Conservation (phyloP, 169 alveolate species). For the Eimeria sp. region DNA sequence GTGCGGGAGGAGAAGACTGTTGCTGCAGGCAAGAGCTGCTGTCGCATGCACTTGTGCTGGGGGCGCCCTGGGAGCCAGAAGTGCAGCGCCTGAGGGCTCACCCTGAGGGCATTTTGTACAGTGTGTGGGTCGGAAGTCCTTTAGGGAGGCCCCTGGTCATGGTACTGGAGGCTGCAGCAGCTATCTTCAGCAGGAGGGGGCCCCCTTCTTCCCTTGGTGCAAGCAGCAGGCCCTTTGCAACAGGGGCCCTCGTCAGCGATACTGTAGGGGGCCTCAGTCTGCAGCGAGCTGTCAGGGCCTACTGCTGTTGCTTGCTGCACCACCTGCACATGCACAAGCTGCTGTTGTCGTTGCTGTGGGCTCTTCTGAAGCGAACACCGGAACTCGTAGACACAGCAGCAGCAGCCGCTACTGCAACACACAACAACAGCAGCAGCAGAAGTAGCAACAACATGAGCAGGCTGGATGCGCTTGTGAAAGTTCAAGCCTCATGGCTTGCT, state of each 20-base stretch:
- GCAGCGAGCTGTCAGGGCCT: conserved; percentile 60
- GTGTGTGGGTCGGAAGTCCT: background rate
- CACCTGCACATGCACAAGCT: conserved; percentile 79
- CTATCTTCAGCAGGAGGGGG: conserved; percentile 46
- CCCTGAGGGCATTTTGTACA: conserved; percentile 35
- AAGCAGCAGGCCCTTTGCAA: background rate
- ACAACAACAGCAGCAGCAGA: conserved; percentile 62
- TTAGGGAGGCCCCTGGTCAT: conserved; percentile 37
- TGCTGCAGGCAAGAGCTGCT: background rate
- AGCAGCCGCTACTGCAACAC: background rate
- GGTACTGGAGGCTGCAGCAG: conserved; percentile 65
- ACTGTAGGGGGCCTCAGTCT: conserved; percentile 69
- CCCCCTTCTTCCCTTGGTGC: conserved; percentile 2
- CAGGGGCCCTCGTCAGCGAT: conserved; percentile 56
- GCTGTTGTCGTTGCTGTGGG: conserved; percentile 36
- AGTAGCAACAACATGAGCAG: conserved; percentile 29
- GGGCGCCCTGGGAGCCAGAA: conserved; percentile 8
- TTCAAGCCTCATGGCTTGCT: conserved; percentile 52
- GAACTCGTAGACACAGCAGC: conserved; percentile 36
- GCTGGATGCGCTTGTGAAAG: background rate
- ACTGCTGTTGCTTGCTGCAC: conserved; percentile 79
- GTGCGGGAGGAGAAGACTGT: background rate
- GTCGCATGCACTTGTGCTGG: background rate
- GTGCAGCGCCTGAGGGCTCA: conserved; percentile 27
- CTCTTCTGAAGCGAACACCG: conserved; percentile 20